These are phyloP conservation scores for Epichloe sp. DNA, from an alignment of 2,329 filamentous ascomycete genomes.

Conservation along the genomic window DNA sequence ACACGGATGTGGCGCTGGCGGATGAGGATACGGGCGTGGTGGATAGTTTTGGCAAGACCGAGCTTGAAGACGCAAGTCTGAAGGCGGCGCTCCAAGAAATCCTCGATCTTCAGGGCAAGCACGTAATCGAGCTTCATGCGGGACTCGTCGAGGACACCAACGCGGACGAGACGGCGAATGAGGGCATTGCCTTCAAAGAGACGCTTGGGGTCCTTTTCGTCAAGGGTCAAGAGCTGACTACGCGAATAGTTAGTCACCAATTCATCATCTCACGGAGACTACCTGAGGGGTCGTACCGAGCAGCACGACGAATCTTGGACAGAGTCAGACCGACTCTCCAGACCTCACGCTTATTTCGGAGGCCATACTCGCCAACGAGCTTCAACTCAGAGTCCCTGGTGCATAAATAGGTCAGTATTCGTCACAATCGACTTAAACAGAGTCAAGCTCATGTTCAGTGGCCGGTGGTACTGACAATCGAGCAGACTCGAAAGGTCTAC, in stretches of 20 bases:
- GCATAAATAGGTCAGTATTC: constrained; percentile 49
- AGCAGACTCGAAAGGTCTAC: constrained; percentile 98
- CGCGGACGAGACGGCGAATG: constrained; percentile 98
- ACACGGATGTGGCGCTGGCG: constrained; percentile 99
- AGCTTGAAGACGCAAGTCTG: constrained; percentile 99
- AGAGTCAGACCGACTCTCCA: constrained; percentile 99
- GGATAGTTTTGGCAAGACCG: constrained; percentile 98
- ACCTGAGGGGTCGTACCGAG: constrained; percentile 54
- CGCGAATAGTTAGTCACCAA: constrained; percentile 12
- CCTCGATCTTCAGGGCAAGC: constrained; percentile 95
- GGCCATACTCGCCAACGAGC: constrained; percentile 98
- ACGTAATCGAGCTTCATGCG: constrained; percentile 99
- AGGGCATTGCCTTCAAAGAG: constrained; percentile 99
- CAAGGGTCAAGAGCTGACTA: constrained; percentile 98
- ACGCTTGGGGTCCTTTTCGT: constrained; percentile 99
- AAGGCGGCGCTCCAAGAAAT: constrained; percentile 99
- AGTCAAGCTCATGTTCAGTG: constrained; percentile 98
- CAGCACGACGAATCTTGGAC: constrained; percentile 99
- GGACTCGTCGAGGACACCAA: constrained; percentile 98
- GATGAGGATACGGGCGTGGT: constrained; percentile 99
- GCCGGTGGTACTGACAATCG: constrained; percentile 95
- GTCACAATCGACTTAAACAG: constrained; percentile 83
- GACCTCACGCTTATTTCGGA: constrained; percentile 99
- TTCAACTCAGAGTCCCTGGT: constrained; percentile 97
- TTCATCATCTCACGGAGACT: not conserved